Evolutionary conservation across 202 grass and related monocot species (phyloP).

Genomic region (Setaria italica): DNA sequence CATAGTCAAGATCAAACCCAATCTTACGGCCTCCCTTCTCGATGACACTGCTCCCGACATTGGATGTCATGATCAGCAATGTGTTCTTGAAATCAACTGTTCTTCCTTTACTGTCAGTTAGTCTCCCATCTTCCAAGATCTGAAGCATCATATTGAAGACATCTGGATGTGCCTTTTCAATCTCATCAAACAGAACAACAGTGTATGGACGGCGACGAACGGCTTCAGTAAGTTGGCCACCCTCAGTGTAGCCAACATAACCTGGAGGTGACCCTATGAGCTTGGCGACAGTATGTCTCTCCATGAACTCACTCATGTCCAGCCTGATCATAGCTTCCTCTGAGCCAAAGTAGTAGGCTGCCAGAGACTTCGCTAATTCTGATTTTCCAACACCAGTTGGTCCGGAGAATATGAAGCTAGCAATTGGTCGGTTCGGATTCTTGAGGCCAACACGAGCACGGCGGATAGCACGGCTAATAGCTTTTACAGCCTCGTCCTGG

Average conservation of each 20-base stretch:
- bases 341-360: constrained; percentile 82
- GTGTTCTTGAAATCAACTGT: constrained; percentile 93
- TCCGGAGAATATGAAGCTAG: constrained; percentile 92
- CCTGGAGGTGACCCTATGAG: constrained; percentile 95
- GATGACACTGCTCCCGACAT: constrained; percentile 86
- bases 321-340: constrained; percentile 93
- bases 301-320: constrained; percentile 99
- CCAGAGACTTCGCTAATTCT: constrained; percentile 81
- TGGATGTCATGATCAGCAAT: constrained; percentile 82
- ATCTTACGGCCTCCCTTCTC: constrained; percentile 85
- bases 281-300: constrained; percentile 86
- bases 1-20: constrained; percentile 78
- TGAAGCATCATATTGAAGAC: constrained; percentile 98
- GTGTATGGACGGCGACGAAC: constrained; percentile 84
- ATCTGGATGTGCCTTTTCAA: constrained; percentile 91
- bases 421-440: constrained; percentile 85
- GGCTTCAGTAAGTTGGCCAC: constrained; percentile 82
- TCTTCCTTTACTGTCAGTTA: constrained; percentile 81
- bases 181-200: constrained; percentile 89
- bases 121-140: constrained; percentile 84
- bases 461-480: constrained; percentile 85
- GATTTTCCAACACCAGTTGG: constrained; percentile 94
- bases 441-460: constrained; percentile 86
- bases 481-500: constrained; percentile 87
- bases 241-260: constrained; percentile 94